Conservation (phyloP, 441 rosid genomes). For the Populus trichocarpa region DNA sequence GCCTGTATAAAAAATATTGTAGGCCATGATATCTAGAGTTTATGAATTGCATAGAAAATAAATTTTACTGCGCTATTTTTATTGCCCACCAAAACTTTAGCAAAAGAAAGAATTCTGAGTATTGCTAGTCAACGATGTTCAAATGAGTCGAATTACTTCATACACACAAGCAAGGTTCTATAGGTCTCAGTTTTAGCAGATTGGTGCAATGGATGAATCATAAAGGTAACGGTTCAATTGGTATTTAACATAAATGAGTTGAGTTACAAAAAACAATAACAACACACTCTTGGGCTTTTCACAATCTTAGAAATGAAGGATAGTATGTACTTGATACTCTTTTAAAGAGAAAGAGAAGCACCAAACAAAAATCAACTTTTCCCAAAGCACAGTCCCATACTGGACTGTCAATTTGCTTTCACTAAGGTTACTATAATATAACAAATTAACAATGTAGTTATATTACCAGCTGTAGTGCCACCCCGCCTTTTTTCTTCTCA, state of each 20-base stretch:
- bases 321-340: background rate
- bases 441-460: background rate
- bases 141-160: background rate
- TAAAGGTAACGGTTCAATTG: background rate
- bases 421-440: background rate
- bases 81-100: background rate
- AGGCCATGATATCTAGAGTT: background rate
- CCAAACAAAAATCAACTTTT: background rate
- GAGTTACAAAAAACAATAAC: background rate
- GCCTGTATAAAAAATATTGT: background rate
- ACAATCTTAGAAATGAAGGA: background rate
- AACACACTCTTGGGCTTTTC: background rate
- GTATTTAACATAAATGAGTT: background rate
- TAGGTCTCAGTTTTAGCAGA: background rate
- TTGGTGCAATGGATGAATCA: background rate
- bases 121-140: background rate
- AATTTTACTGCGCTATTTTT: background rate
- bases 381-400: background rate
- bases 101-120: background rate
- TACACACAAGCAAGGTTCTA: background rate
- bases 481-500: slow-evolving; percentile 85
- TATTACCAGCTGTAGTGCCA: slow-evolving; percentile 67
- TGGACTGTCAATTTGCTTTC: background rate
- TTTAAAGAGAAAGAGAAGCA: too few relatives aligned
- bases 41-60: background rate